Conservation (phyloP, 2,329 filamentous ascomycete genomes). For the Sporothrix brasiliensis region DNA sequence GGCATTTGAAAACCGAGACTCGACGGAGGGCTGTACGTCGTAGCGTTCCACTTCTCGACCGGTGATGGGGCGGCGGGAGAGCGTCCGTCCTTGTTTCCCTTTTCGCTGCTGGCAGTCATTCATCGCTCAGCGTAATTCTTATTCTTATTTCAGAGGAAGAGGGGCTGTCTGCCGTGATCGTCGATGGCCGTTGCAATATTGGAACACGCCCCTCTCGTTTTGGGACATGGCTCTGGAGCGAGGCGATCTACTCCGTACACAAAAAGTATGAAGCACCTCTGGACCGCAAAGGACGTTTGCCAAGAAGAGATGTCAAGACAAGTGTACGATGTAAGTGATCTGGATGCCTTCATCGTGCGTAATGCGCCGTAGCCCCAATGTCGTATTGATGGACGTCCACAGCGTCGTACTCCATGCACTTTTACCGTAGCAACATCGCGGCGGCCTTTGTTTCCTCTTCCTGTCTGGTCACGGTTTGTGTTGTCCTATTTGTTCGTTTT, state of each 20-base stretch:
- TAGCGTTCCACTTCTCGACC: no score
- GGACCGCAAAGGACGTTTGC: no score
- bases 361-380: no score
- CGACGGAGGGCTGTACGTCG: no score
- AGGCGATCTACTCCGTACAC: neutral
- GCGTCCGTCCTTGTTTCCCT: constrained; percentile 19
- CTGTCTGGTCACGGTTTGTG: neutral
- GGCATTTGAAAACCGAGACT: no score
- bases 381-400: no score
- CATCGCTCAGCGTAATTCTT: neutral
- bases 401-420: no score
- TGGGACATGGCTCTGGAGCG: neutral
- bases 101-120: neutral
- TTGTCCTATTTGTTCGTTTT: neutral
- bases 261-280: neutral
- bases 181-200: constrained; percentile 21
- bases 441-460: constrained; percentile 23
- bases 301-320: no score
- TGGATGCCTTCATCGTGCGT: no score
- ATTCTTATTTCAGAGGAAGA: neutral
- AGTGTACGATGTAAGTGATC: neutral
- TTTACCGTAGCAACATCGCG: neutral
- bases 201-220: constrained; percentile 22
- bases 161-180: constrained; percentile 4
- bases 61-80: constrained; percentile 22